Conservation (phyloP, 2,329 filamentous ascomycete genomes). For the Coleophoma eucalyptorum region DNA sequence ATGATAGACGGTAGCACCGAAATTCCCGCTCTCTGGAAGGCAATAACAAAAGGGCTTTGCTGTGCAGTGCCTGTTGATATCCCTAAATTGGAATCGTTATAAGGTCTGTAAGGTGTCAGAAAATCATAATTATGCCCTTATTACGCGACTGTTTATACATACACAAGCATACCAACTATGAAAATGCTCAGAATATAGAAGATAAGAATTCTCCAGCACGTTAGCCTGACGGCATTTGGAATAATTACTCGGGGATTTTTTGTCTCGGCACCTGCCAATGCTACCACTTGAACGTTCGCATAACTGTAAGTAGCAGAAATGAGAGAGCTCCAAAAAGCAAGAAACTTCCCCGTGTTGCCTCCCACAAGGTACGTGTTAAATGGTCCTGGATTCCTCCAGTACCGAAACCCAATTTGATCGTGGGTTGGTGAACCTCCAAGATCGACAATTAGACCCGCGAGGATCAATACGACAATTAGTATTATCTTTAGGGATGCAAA, state of each 20-base stretch:
- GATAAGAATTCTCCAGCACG: conserved; percentile 54
- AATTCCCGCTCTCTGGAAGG: conserved; percentile 64
- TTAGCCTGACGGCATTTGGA: conserved; percentile 58
- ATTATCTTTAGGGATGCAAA: conserved; percentile 58
- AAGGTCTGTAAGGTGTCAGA: too few relatives aligned
- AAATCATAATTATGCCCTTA: too few relatives aligned
- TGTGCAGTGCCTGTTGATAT: conserved; percentile 40
- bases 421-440: conserved; percentile 47
- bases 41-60: conserved; percentile 45
- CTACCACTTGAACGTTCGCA: conserved; percentile 55
- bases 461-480: conserved; percentile 53
- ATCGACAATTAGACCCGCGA: conserved; percentile 51
- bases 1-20: conserved; percentile 60
- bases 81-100: conserved; percentile 54
- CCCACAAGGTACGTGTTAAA: conserved; percentile 33
- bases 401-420: conserved; percentile 40
- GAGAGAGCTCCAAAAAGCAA: conserved; percentile 54
- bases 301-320: conserved; percentile 44
- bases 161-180: conserved; percentile 56
- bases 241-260: conserved; percentile 62
- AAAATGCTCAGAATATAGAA: conserved; percentile 59
- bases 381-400: conserved; percentile 38
- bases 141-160: too few relatives aligned
- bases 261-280: conserved; percentile 61
- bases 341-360: conserved; percentile 46